Conservation (phyloP, 2,329 filamentous ascomycete species). For the Ophiocordyceps camponoti-saundersi region DNA sequence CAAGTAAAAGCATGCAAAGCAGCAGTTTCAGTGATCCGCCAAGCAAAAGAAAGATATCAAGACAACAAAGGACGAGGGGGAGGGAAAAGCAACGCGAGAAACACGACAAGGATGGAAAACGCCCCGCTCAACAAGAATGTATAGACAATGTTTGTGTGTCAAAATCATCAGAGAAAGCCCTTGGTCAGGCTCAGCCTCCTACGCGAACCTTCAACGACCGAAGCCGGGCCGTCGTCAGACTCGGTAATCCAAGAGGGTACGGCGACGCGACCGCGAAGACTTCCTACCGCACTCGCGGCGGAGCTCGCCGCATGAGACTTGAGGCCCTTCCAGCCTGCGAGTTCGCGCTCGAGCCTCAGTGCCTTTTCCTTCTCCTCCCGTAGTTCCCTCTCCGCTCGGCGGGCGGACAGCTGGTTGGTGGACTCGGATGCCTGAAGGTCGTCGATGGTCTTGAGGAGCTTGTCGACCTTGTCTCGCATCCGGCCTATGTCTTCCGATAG, state of each 20-base stretch:
- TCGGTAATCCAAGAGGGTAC: conserved; percentile 17
- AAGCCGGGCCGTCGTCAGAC: conserved; percentile 18
- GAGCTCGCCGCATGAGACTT: conserved; percentile 21
- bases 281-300: conserved; percentile 28
- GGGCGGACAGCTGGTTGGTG: conserved; percentile 59
- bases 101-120: not conserved
- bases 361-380: conserved; percentile 75
- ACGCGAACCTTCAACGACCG: conserved; percentile 34
- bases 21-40: not conserved
- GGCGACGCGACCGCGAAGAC: conserved; percentile 17
- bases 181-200: conserved; percentile 55
- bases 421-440: conserved; percentile 84
- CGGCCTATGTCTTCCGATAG: conserved; percentile 71
- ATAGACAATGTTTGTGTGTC: not conserved
- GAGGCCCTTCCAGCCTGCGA: conserved; percentile 70
- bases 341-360: conserved; percentile 68
- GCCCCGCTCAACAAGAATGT: not conserved
- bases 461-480: conserved; percentile 78
- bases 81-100: not conserved
- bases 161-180: conserved; percentile 45
- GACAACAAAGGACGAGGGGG: not conserved
- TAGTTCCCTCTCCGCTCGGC: conserved; percentile 77
- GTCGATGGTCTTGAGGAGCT: conserved; percentile 79
- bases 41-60: not conserved
- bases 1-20: not conserved